phyloP scores from a whole-genome alignment of 1,139 yeast genomes.

The Scheffersomyces quercinus region DNA sequence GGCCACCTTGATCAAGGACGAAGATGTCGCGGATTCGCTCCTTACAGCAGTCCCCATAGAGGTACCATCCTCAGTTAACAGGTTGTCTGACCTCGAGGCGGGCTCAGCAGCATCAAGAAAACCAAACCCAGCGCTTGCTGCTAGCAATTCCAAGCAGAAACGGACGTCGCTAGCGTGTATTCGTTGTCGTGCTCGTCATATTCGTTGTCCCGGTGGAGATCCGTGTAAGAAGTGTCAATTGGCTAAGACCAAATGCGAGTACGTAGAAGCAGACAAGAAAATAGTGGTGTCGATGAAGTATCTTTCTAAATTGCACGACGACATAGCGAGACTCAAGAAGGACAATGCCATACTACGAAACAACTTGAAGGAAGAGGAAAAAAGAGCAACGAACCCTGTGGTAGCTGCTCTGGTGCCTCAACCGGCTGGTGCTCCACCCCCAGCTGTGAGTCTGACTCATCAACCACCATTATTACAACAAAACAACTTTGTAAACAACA shows the following conservation, averaged over 20 bases:
- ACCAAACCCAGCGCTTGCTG: too few relatives aligned
- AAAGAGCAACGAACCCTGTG: neutral
- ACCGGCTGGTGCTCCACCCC: too few relatives aligned
- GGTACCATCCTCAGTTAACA: too few relatives aligned
- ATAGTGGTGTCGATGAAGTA: conserved; percentile 77
- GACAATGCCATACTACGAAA: conserved; percentile 59
- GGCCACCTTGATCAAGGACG: neutral
- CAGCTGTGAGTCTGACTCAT: too few relatives aligned
- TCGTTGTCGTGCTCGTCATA: conserved; percentile 73
- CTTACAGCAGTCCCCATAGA: too few relatives aligned
- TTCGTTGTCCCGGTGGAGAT: conserved; percentile 79
- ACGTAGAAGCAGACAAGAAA: conserved; percentile 75
- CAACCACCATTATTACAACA: neutral
- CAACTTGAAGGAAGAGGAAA: conserved; percentile 35
- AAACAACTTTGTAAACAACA: conserved; percentile 1
- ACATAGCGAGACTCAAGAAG: conserved; percentile 51
- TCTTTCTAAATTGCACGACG: conserved; percentile 66
- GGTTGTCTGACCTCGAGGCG: too few relatives aligned
- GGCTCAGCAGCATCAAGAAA: too few relatives aligned
- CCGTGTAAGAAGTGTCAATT: conserved; percentile 69
- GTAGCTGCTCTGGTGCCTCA: neutral
- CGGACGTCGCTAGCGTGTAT: conserved; percentile 55
- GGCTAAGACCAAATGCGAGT: conserved; percentile 67
- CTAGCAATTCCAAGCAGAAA: conserved; percentile 13
- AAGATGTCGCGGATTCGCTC: neutral